A percentile compares a stretch with the other conserved stretches of the same genome.
Conservation (phyloP, 1,284 basidiomycete genomes). For the Trichosporon faecale region DNA sequence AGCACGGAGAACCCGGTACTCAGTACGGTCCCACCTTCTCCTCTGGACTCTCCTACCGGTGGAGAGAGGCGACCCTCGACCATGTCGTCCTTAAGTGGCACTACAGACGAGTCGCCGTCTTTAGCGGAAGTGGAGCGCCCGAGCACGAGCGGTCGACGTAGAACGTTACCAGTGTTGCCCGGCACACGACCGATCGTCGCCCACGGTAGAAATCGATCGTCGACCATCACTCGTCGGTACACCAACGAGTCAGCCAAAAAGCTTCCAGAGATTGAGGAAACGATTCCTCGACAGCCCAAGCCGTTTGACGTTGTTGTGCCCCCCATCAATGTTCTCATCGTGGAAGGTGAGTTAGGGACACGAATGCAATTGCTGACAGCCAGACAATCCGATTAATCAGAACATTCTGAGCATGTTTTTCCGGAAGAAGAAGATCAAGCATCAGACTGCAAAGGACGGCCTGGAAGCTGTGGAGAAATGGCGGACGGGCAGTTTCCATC, state of each 20-base stretch:
- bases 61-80: slow-evolving; percentile 28
- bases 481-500: slow-evolving; percentile 87
- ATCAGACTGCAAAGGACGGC: slow-evolving; percentile 91
- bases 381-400: slow-evolving; percentile 98
- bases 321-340: slow-evolving; percentile 91
- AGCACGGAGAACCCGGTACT: not conserved
- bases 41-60: slow-evolving; percentile 17
- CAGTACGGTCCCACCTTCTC: not conserved
- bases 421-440: slow-evolving; percentile 93
- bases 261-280: slow-evolving; percentile 12
- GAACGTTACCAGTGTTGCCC: slow-evolving; percentile 32
- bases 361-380: not conserved
- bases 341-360: slow-evolving; percentile 79
- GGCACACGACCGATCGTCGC: slow-evolving; percentile 35
- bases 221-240: slow-evolving; percentile 18
- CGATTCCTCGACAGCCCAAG: slow-evolving; percentile 7
- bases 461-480: slow-evolving; percentile 95
- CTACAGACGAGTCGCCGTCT: slow-evolving; percentile 15
- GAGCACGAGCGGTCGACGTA: slow-evolving; percentile 23
- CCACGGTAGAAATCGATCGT: slow-evolving; percentile 35
- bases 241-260: not conserved
- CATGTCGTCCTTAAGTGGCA: slow-evolving; percentile 22
- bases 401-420: slow-evolving; percentile 94
- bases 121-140: slow-evolving; percentile 15
- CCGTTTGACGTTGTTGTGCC: slow-evolving; percentile 64